Conservation (phyloP, 2,329 filamentous ascomycete species). For the Verticillium nonalfalfae region DNA sequence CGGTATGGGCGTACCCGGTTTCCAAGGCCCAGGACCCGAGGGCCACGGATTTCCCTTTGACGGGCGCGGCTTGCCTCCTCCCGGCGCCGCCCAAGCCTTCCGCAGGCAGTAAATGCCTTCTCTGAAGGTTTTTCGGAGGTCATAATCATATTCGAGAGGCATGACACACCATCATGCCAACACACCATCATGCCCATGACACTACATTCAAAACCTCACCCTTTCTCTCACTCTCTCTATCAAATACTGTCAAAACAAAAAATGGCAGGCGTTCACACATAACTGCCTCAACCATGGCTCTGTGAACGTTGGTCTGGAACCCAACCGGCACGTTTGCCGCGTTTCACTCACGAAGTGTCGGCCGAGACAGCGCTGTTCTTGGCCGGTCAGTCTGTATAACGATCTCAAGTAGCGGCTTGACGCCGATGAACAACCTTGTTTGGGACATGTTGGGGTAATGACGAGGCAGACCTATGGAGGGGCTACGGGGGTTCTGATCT, state of each 20-base stretch:
- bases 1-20: not conserved
- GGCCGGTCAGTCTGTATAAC: not conserved
- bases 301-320: not conserved
- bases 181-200: not conserved
- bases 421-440: not conserved
- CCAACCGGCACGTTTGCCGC: not conserved
- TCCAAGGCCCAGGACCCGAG: constrained; percentile 27
- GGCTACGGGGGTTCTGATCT: not conserved
- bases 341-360: not conserved
- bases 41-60: constrained; percentile 47
- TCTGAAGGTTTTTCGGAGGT: not conserved
- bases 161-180: not conserved
- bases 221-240: too few relatives aligned
- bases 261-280: not conserved
- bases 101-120: constrained; percentile 24
- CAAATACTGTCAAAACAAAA: not conserved
- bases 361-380: not conserved
- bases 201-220: not conserved
- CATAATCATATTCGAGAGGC: not conserved
- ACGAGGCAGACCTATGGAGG: not conserved
- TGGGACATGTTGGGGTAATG: not conserved
- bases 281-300: not conserved
- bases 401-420: not conserved
- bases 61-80: constrained; percentile 47
- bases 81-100: constrained; percentile 30